These are phyloP conservation scores for Fusarium vanettenii DNA, from an alignment of 2,329 filamentous ascomycete genomes.

Conservation along the genomic window DNA sequence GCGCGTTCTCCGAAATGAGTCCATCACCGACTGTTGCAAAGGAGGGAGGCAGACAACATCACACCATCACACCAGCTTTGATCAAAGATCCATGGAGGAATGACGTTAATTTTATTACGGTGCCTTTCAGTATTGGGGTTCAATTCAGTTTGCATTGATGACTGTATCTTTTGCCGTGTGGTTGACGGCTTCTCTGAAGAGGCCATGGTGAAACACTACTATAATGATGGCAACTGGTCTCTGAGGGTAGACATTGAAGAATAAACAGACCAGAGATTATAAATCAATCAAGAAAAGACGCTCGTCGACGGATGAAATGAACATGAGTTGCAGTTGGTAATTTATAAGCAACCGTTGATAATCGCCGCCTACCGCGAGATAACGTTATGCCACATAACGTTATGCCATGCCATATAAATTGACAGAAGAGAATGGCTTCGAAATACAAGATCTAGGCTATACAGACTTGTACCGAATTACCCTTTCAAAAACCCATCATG, in stretches of 20 bases:
- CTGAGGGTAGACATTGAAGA: no score
- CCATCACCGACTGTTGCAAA: neutral
- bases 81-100: neutral
- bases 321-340: neutral
- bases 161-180: no score
- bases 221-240: neutral
- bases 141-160: neutral
- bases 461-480: neutral
- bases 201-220: no score
- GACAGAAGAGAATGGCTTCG: neutral
- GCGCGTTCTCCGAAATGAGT: neutral
- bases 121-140: neutral
- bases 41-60: neutral
- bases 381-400: neutral
- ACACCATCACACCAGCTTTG: neutral
- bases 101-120: neutral
- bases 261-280: neutral
- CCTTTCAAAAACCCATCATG: neutral
- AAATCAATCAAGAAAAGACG: neutral
- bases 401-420: neutral
- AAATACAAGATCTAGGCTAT: neutral
- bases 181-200: no score
- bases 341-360: neutral
- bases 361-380: neutral
- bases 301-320: neutral